These are phyloP conservation scores for Santalum album DNA, from an alignment of 164 flowering plant genomes.

Conservation along the genomic window DNA sequence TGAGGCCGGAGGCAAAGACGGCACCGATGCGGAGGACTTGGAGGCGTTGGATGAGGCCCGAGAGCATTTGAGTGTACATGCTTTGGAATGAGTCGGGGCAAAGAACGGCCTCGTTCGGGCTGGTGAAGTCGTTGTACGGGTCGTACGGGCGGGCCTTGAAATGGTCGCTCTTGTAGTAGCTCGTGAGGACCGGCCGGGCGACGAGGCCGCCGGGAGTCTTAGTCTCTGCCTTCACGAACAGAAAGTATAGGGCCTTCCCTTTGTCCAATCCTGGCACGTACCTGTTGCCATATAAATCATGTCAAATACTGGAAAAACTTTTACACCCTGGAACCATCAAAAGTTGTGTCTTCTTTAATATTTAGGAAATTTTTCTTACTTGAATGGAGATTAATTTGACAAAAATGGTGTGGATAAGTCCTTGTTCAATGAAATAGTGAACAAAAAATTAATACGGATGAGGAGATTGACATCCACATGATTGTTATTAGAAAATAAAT, in stretches of 20 bases:
- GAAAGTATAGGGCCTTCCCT: conserved; percentile 66
- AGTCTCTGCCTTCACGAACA: conserved; percentile 52
- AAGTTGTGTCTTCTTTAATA: too few species aligned
- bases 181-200: conserved; percentile 77
- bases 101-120: conserved; percentile 68
- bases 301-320: too few species aligned
- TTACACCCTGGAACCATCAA: too few species aligned
- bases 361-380: too few species aligned
- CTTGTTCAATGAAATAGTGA: too few species aligned
- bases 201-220: conserved; percentile 63
- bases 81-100: conserved; percentile 70
- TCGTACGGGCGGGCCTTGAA: conserved; percentile 62
- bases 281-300: conserved; percentile 16
- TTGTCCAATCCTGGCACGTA: conserved; percentile 65
- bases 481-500: too few species aligned
- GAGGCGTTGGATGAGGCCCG: conserved; percentile 45
- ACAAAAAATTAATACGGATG: too few species aligned
- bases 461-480: too few species aligned
- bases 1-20: conserved; percentile 77
- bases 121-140: conserved; percentile 65
- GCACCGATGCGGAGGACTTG: conserved; percentile 71
- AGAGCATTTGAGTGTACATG: conserved; percentile 88
- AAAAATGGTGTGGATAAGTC: too few species aligned
- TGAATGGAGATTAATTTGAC: too few species aligned
- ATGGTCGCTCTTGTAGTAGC: conserved; percentile 65